A percentile compares a stretch with the other conserved stretches of the same genome.
phyloP scores from a whole-genome alignment of 148 eudicot genomes.

The Agrostemma githago region DNA sequence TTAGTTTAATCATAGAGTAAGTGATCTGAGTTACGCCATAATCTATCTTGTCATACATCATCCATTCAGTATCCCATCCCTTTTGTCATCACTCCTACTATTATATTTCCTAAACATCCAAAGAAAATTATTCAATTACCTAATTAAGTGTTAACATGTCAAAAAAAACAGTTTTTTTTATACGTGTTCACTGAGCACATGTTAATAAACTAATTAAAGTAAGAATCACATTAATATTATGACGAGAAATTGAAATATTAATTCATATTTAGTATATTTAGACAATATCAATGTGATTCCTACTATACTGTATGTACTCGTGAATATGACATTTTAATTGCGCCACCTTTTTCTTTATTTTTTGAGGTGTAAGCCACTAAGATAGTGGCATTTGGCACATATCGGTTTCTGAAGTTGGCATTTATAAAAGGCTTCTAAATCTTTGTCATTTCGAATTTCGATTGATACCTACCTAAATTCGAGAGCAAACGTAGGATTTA shows the following conservation, averaged over 20 bases:
- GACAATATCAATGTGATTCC: too few species aligned
- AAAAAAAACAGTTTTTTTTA: too few species aligned
- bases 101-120: not conserved
- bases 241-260: too few species aligned
- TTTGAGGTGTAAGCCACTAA: not conserved
- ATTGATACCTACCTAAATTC: too few species aligned
- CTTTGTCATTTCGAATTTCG: not conserved
- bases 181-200: too few species aligned
- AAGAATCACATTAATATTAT: too few species aligned
- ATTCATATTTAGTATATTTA: too few species aligned
- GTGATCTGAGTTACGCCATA: not conserved
- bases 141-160: not conserved
- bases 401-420: not conserved
- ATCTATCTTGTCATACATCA: not conserved
- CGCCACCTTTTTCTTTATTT: not conserved
- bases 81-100: not conserved
- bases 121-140: not conserved
- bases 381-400: not conserved
- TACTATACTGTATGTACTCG: too few species aligned
- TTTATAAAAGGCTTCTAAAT: not conserved
- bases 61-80: too few species aligned
- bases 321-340: not conserved
- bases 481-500: too few species aligned
- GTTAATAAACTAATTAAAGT: too few species aligned
- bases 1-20: not conserved